Evolutionary conservation across 2,329 filamentous ascomycete genomes (phyloP), one percentile per base, ranked within the genome.

Genomic region (Fusarium acutatum): DNA sequence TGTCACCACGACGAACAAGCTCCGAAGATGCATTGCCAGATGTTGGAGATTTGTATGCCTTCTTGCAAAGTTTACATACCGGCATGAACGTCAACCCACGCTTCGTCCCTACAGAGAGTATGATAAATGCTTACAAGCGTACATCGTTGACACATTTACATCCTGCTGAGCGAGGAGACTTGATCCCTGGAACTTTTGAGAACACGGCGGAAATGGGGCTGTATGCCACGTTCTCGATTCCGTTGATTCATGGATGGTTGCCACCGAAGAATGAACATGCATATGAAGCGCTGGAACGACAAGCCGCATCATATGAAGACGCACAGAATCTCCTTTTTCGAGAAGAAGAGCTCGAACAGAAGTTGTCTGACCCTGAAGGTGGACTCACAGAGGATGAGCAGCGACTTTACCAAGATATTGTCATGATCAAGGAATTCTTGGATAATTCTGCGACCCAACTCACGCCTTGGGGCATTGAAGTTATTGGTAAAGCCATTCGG

Each of bases 71-170:
- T 49, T 85, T 99, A 6, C 94, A 98, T 76, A 98, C 95, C 0
- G 96, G 96, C 41, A 97, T 99, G 94, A 99, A 98, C 78, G 96
- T 98, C 64, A 99, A 99, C 74, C 96, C 96, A 6, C 90, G 93
- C 26, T 96, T 97, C 72, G 88, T 97, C 13, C 88, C 94, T 5
- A 87, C 85, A 0, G 79, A 83, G 13, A 84, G 88, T 20, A 81
- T 85, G 26, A 79, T 84, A 35, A 82, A 77, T 61, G 85, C 86
- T 5, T 86, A 87, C 50, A 87, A 86, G 79, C 86, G 83, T 57
- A 89, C 84, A 7, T 88, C 87, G 0, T 83, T 89, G 38, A 86
- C 85, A 3, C 85, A 90, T 71, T 77, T 88, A 5, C 84, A 88
- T 70, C 86, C 87, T 2, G 82, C 83, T 1, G 85, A 88, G 54